phyloP scores from a whole-genome alignment of 768 basidiomycete genomes.

The Boletus bicolor region DNA sequence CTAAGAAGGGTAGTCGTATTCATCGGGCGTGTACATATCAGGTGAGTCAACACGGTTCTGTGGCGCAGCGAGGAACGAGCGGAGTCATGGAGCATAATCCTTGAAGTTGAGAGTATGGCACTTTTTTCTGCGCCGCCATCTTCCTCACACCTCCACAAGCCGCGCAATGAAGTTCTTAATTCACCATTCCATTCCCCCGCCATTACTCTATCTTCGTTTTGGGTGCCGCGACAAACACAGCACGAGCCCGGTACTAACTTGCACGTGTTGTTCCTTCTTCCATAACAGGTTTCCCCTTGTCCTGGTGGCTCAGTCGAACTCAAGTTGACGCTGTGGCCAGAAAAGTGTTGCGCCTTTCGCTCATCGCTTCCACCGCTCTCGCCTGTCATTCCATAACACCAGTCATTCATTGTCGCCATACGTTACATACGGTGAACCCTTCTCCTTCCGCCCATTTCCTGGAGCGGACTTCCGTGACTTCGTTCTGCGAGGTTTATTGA shows the following conservation, averaged over 20 bases:
- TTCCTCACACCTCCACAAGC: neutral
- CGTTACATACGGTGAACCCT: neutral
- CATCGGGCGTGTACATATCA: neutral
- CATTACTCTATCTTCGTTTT: neutral
- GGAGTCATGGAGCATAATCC: neutral
- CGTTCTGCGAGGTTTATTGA: neutral
- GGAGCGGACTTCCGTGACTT: neutral
- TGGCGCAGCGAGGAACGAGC: constrained; percentile 21
- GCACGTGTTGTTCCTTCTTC: neutral
- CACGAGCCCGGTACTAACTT: neutral
- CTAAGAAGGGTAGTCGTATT: neutral
- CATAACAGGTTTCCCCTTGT: neutral
- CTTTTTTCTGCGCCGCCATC: neutral
- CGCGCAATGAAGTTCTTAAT: neutral
- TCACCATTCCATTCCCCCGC: neutral
- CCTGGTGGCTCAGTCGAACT: neutral
- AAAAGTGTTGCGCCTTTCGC: neutral
- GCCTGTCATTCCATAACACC: neutral
- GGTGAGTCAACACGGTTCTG: constrained; percentile 14
- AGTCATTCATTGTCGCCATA: neutral
- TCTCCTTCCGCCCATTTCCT: neutral
- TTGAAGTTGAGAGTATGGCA: neutral
- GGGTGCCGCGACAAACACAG: neutral
- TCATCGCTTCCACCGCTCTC: neutral
- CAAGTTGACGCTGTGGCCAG: neutral